Evolutionary conservation across 768 basidiomycete species (phyloP), one percentile per base, ranked within the genome.

Genomic region (Boletellus emodensis): DNA sequence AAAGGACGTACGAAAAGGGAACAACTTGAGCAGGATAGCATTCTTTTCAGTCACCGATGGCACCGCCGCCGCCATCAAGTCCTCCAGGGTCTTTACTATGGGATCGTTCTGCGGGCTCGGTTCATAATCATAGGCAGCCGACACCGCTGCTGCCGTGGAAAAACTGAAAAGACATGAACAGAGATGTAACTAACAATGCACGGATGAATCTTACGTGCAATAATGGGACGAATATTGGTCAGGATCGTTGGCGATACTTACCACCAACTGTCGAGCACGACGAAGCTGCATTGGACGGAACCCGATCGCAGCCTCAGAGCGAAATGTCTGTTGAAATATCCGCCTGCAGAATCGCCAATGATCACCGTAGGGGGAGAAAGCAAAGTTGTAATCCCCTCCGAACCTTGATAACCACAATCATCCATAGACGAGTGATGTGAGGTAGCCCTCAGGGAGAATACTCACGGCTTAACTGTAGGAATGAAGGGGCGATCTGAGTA

Each of bases 401-500:
- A 41, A 41, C 24, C 40, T 41, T 24, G 11, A 9, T 30, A 30
- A 10, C 30, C 8, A 13, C 12, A n/a, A n/a, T n/a, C 12, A 28
- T 40, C 40, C 12, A 7, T n/a, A 15, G 40, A 26, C 14, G 26
- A 26, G 14, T 41, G 18, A 30, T 18, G 40, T 9, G 40, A 41
- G 6, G 9, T 14, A 15, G 15, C 26, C 14, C 38, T 7, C 24
- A 4, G 24, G 24, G 9, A 30, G 4, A 34, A 13, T 13, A 44
- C 53, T 50, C 38, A 58, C 57, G 48, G 47, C 15, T 32, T 22
- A 3, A 43, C 10, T 2, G 44, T 57, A 18, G 55, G 52, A 14
- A 63, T 14, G 10, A 35, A 50, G 1, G 80, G 80, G 7, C 80
- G 73, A 56, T 77, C 77, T 12, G 78, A 78, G 54, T 79, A 79